Conservation (phyloP, 2,329 filamentous ascomycete genomes). For the Aspergillus puulaauensis region DNA sequence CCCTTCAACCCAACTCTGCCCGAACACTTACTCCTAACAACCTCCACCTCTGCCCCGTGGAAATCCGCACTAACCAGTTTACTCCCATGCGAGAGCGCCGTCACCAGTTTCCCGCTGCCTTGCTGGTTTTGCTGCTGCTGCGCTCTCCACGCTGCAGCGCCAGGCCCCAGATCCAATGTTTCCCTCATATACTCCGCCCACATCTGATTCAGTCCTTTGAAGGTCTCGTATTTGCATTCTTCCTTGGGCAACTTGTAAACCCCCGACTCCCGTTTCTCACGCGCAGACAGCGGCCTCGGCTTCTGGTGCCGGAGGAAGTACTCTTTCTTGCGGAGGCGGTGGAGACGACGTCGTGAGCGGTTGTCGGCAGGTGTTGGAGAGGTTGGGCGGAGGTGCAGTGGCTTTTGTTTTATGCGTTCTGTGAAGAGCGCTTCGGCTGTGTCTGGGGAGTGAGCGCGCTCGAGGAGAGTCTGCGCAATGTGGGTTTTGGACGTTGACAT, state of each 20-base stretch:
- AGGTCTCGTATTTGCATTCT: conserved; percentile 71
- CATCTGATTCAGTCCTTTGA: conserved; percentile 71
- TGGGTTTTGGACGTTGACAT: conserved; percentile 33
- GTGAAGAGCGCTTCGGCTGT: conserved; percentile 70
- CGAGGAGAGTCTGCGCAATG: conserved; percentile 65
- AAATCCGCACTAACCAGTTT: conserved; percentile 85
- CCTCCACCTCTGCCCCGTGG: conserved; percentile 80
- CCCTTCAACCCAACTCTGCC: conserved; percentile 80
- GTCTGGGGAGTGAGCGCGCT: conserved; percentile 75
- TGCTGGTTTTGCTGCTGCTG: neutral
- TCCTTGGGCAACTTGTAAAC: conserved; percentile 72
- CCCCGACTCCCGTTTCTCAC: conserved; percentile 70
- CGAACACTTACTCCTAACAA: conserved; percentile 77
- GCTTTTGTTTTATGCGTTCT: conserved; percentile 80
- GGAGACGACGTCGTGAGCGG: conserved; percentile 53
- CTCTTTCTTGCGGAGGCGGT: conserved; percentile 48
- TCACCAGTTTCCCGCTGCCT: conserved; percentile 43
- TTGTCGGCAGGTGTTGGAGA: conserved; percentile 63
- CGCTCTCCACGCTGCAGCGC: conserved; percentile 9
- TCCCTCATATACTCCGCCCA: conserved; percentile 88
- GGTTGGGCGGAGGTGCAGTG: conserved; percentile 74
- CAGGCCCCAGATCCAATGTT: conserved; percentile 62
- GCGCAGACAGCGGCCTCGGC: conserved; percentile 71
- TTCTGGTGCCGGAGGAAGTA: conserved; percentile 52
- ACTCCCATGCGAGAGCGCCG: conserved; percentile 51